These are phyloP conservation scores for Opeltia flavorubescens DNA, from an alignment of 495 filamentous ascomycete species.

Conservation along the genomic window DNA sequence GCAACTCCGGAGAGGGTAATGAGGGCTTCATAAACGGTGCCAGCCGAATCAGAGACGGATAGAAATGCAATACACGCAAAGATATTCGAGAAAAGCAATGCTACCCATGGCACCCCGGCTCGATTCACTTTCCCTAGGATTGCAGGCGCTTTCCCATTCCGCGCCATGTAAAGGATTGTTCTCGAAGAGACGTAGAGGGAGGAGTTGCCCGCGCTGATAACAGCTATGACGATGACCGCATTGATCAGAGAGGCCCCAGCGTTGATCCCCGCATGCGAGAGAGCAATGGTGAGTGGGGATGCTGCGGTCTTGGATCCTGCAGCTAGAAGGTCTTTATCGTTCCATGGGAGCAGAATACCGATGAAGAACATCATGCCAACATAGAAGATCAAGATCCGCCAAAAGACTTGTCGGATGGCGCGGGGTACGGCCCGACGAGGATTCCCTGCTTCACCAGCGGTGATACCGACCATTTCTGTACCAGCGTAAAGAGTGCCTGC, in stretches of 20 bases:
- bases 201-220: conserved; percentile 54
- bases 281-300: conserved; percentile 1
- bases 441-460: conserved; percentile 30
- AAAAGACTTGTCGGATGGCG: conserved; percentile 31
- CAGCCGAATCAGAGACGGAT: conserved; percentile 44
- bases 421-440: conserved; percentile 28
- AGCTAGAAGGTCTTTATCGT: conserved; percentile 43
- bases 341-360: conserved; percentile 51
- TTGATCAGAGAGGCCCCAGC: conserved; percentile 39
- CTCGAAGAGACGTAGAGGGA: conserved; percentile 55
- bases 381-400: conserved; percentile 23
- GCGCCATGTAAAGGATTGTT: conserved; percentile 52
- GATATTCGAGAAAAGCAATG: conserved; percentile 46
- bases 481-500: conserved; percentile 87
- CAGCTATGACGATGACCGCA: conserved; percentile 54
- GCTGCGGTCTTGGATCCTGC: conserved; percentile 40
- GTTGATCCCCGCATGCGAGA: not conserved
- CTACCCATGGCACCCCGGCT: conserved; percentile 50
- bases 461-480: conserved; percentile 68
- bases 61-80: conserved; percentile 56
- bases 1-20: conserved; percentile 30
- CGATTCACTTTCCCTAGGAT: conserved; percentile 50
- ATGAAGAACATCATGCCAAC: conserved; percentile 45
- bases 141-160: conserved; percentile 47
- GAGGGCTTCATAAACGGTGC: conserved; percentile 32